Evolutionary conservation across 2,329 filamentous ascomycete genomes (phyloP).

Genomic region (Ophiostoma sp.): DNA sequence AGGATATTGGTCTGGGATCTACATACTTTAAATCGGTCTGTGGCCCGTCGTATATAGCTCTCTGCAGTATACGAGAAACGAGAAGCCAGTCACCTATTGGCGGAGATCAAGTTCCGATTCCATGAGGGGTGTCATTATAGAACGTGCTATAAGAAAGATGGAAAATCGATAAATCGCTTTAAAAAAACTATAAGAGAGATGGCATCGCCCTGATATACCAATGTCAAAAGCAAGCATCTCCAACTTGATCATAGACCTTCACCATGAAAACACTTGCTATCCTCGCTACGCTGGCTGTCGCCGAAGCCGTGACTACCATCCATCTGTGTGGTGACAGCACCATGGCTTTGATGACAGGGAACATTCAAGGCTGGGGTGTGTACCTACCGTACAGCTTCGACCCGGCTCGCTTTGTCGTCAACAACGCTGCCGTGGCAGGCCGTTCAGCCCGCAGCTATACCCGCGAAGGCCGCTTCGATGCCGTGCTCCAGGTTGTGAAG

Average conservation of each 20-base stretch:
- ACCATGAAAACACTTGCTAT: background rate
- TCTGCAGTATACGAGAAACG: background rate
- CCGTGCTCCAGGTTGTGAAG: conserved; percentile 46
- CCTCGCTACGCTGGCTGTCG: conserved; percentile 7
- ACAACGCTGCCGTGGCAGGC: conserved; percentile 64
- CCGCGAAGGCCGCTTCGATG: conserved; percentile 58
- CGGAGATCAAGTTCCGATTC: background rate
- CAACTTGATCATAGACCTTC: background rate
- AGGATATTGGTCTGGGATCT: background rate
- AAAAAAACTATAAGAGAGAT: background rate
- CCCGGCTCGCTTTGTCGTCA: conserved; percentile 45
- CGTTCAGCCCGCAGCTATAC: conserved; percentile 62
- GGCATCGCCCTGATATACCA: background rate
- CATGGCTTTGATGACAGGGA: conserved; percentile 43
- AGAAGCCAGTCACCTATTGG: background rate
- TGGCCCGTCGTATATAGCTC: background rate
- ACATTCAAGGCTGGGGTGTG: conserved; percentile 47
- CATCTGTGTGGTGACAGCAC: conserved; percentile 54
- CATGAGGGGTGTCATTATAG: background rate
- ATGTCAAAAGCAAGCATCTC: background rate
- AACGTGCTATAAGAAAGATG: background rate
- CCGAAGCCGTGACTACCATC: conserved; percentile 34
- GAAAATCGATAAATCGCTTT: background rate
- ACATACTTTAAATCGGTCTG: background rate
- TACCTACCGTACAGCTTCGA: conserved; percentile 45